Evolutionary conservation across 1,284 basidiomycete genomes (phyloP), one percentile per base, ranked within the genome.

Genomic region (Ceratobasidium sp.): DNA sequence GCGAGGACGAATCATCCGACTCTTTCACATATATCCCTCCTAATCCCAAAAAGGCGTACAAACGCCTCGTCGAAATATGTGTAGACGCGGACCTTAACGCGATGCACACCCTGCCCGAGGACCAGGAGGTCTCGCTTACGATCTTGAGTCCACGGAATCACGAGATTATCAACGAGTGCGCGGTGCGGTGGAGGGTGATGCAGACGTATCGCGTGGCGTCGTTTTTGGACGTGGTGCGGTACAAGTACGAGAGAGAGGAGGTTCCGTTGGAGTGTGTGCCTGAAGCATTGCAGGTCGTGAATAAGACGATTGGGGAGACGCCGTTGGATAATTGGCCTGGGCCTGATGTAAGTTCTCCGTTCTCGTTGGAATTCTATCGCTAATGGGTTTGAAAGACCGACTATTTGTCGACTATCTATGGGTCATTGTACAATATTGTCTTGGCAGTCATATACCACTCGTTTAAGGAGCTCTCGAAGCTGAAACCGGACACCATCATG

Each of bases 191-290:
- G 98, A 87, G 97, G 72, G 91, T 99, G 73, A 89, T 91, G 8
- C 89, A 92, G 67, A 85, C 93, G 2, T 95, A 94, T 80, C 89
- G 94, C 27, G 89, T 89, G 0, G 87, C 91, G 9, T 92, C 92
- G 79, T 97, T 98, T 82, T 84, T 98, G 78, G 93, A 96, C 67
- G 88, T 96, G 51, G 95, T 99, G 76, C 91, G 91, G 77, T 89
- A 91, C 66, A 92, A 96, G 80, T 98, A 93, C 81, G 94, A 97
- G 83, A 87, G 93, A 31, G 93, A 95, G 78, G 91, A 97, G 78
- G 94, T 98, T 6, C 97, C 97, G 2, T 85, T 97, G 78, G 97
- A 98, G 79, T 99, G 97, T 82, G 90, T 99, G 64, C 93, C 92
- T 0, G 97, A 99, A 81, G 96, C 95, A 17, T 83, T 98, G 57